Conservation (phyloP, 2,329 filamentous ascomycete genomes). For the Trichoderma pleuroti region DNA sequence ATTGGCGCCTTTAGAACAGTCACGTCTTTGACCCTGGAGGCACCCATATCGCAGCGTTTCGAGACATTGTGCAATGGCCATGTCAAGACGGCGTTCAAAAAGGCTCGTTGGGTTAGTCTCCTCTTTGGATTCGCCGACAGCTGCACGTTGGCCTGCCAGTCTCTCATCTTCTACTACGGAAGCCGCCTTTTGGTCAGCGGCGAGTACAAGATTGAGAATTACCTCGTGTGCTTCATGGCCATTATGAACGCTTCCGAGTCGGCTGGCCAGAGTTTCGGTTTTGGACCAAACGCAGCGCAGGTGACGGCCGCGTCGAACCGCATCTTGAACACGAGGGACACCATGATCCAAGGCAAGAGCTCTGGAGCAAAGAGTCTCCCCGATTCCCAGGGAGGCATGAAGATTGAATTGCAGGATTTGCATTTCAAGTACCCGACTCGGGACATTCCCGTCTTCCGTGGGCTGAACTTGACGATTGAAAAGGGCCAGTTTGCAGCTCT, state of each 20-base stretch:
- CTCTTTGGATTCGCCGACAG: conserved; percentile 69
- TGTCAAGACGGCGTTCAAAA: conserved; percentile 55
- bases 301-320: conserved; percentile 57
- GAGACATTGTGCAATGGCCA: conserved; percentile 55
- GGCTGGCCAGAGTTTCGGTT: conserved; percentile 64
- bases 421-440: conserved; percentile 60
- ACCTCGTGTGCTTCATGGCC: conserved; percentile 61
- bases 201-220: conserved; percentile 46
- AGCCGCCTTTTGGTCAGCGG: conserved; percentile 52
- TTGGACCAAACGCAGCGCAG: conserved; percentile 62
- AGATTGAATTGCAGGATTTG: conserved; percentile 54
- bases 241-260: conserved; percentile 65
- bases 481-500: conserved; percentile 68
- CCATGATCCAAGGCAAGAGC: conserved; percentile 35
- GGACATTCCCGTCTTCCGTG: conserved; percentile 54
- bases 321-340: conserved; percentile 51
- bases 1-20: conserved; percentile 74
- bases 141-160: conserved; percentile 59
- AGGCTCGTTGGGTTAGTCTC: conserved; percentile 59
- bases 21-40: conserved; percentile 65
- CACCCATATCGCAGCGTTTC: conserved; percentile 61
- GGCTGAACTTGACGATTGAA: conserved; percentile 60
- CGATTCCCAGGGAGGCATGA: conserved; percentile 47
- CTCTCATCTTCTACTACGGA: conserved; percentile 65
- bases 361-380: conserved; percentile 38